Evolutionary conservation across 345 rosid genomes (phyloP).

Genomic region (Aegle marmelos): DNA sequence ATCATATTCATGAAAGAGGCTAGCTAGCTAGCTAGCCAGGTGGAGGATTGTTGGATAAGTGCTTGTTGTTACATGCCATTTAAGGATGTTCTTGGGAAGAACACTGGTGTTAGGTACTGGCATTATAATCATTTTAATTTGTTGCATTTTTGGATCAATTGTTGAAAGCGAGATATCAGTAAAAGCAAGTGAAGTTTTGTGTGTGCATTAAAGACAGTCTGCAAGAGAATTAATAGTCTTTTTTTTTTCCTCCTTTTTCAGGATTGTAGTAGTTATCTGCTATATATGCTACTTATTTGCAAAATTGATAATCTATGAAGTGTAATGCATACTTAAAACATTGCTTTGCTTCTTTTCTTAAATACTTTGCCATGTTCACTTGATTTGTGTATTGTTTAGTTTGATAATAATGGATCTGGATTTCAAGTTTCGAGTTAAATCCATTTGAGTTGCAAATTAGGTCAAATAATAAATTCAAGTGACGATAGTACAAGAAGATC

Average conservation of each 20-base stretch:
- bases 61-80: slow-evolving; percentile 23
- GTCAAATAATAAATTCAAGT: background rate
- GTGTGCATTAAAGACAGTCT: background rate
- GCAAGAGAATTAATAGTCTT: slow-evolving; percentile 1
- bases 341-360: too few relatives aligned
- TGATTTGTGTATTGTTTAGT: background rate
- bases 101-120: background rate
- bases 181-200: background rate
- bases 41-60: slow-evolving; percentile 19
- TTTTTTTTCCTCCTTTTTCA: background rate
- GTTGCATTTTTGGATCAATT: slow-evolving; percentile 1
- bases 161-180: slow-evolving; percentile 24
- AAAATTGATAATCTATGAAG: background rate
- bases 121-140: background rate
- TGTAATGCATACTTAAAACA: background rate
- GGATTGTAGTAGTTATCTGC: background rate
- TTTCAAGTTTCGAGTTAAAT: background rate
- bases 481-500: background rate
- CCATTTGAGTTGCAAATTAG: background rate
- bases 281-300: background rate
- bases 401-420: background rate
- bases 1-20: slow-evolving; percentile 16
- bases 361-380: too few relatives aligned
- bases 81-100: slow-evolving; percentile 16
- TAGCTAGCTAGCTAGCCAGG: background rate